Evolutionary conservation across 1,139 yeast species (phyloP), one percentile per base, ranked within the genome.

Genomic region (Candida buenavistaensis): DNA sequence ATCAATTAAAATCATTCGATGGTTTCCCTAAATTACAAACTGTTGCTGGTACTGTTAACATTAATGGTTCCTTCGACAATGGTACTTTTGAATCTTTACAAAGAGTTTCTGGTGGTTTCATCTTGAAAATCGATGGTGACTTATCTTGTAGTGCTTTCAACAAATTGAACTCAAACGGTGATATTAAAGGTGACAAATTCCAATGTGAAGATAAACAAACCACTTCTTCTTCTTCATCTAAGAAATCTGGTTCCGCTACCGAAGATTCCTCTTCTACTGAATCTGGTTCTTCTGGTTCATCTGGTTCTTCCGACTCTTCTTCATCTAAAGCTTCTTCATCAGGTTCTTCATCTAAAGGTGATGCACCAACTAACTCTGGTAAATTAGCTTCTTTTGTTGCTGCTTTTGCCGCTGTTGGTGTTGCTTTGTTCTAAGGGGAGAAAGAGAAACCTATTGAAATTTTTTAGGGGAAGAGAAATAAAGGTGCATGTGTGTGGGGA

Each of bases 41-140:
- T 43, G 78, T 92, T 54, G 87, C 85, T 59, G 97, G 97, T 75
- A 90, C 97, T 52, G 80, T 92, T 53, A 73, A 74, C 62, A 70
- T 89, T 48, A 66, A 64, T 50, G 98, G 98, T 73, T 67, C 77
- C 62, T 88, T 90, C 68, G 72, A 80, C 61, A 75, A 82, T 56
- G 92, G 95, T 60, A 68, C 87, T 46, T 76, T 92, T 62, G 78
- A 81, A 49, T 57, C 77, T 28, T 78, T 92, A 62, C 70, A 66
- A 52, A 77, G 82, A 55, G 95, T 92, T 57, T 77, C 79, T 62
- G 98, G 98, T 77, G 96, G 96, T 63, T 94, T 90, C 69, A 69
- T 70, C 57, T 74, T 92, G 59, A 82, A 82, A 60, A 77, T 96
- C 41, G 70, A 78, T 47, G 84, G 85, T 60, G 81, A 82, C 55